These are phyloP conservation scores for Geotrichum klebahnii DNA, from an alignment of 1,139 yeast species.

Conservation along the genomic window DNA sequence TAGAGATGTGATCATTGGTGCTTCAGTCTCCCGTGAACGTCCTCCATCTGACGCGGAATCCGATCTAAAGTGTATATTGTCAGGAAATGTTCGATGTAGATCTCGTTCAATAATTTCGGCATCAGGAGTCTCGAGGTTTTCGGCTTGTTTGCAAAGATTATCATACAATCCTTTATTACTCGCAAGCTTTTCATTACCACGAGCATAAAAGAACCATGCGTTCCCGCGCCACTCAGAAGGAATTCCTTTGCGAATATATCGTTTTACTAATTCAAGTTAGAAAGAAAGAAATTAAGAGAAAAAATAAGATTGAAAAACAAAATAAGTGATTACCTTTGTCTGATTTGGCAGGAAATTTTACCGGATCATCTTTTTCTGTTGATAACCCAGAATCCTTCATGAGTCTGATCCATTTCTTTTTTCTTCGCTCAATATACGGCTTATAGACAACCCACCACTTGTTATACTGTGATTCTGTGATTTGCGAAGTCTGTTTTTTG, in stretches of 20 bases:
- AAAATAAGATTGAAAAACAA: neutral
- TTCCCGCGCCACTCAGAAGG: conserved; percentile 97
- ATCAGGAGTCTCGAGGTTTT: conserved; percentile 50
- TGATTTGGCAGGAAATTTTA: conserved; percentile 75
- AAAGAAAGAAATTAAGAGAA: no score
- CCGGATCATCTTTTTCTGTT: conserved; percentile 34
- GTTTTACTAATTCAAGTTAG: conserved; percentile 46
- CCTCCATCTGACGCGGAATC: conserved; percentile 28
- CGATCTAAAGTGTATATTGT: conserved; percentile 67
- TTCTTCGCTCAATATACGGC: conserved; percentile 58
- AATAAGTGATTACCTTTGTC: conserved; percentile 46
- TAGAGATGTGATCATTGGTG: conserved; percentile 63
- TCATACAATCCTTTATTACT: conserved; percentile 72
- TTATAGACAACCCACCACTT: conserved; percentile 69
- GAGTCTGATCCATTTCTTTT: conserved; percentile 68
- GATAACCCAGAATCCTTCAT: conserved; percentile 66
- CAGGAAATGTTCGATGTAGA: conserved; percentile 89
- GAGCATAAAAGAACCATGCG: conserved; percentile 96
- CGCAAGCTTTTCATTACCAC: conserved; percentile 72
- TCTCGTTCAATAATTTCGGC: conserved; percentile 92
- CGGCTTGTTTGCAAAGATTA: conserved; percentile 55
- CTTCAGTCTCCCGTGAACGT: conserved; percentile 41
- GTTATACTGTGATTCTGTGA: conserved; percentile 58
- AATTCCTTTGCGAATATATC: conserved; percentile 82
- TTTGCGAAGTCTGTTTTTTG: conserved; percentile 55